These are phyloP conservation scores for Talaromyces rugulosus DNA, from an alignment of 2,329 filamentous ascomycete species.

Conservation along the genomic window DNA sequence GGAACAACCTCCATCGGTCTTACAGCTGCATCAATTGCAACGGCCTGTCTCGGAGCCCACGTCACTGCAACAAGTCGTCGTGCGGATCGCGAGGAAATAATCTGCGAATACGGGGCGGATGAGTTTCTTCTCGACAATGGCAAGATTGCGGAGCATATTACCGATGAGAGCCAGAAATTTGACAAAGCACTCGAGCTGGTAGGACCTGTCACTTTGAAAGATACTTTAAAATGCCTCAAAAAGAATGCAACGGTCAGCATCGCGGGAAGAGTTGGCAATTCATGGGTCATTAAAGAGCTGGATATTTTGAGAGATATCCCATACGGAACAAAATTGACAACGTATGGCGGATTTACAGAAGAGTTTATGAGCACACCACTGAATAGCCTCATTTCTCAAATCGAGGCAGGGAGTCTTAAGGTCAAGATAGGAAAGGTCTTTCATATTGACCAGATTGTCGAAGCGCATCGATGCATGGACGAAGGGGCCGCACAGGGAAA, in stretches of 20 bases:
- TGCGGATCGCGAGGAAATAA: constrained; percentile 28
- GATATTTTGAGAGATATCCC: not conserved
- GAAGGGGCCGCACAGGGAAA: constrained; percentile 41
- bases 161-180: constrained; percentile 27
- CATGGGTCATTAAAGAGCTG: not conserved
- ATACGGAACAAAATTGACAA: not conserved
- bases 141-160: constrained; percentile 33
- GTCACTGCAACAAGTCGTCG: constrained; percentile 41
- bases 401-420: not conserved
- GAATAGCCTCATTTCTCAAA: not conserved
- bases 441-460: constrained; percentile 40
- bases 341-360: not conserved
- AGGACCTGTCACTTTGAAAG: not conserved
- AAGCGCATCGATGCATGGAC: constrained; percentile 45
- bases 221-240: not conserved
- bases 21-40: constrained; percentile 44
- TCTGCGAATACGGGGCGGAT: constrained; percentile 39
- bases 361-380: not conserved
- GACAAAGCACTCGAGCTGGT: constrained; percentile 34
- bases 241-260: not conserved
- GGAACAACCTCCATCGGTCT: constrained; percentile 47
- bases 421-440: not conserved
- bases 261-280: not conserved
- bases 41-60: constrained; percentile 31
- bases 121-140: constrained; percentile 45